Base-by-base conservation (phyloP, 2,329 filamentous ascomycete genomes). In the Chrysoporthe austroafricana region DNA sequence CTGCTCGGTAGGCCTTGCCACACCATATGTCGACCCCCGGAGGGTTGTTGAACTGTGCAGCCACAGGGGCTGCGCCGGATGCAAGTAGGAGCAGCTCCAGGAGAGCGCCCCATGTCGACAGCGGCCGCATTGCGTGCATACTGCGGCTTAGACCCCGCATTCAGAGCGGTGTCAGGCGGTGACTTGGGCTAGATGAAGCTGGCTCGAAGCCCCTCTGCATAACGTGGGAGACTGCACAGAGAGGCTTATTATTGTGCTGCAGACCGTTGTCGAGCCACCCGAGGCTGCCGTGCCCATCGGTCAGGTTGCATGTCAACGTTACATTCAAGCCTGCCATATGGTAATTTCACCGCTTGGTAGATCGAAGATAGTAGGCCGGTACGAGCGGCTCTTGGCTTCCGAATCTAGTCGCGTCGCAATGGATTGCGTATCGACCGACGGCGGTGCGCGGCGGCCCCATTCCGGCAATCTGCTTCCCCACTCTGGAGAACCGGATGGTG, bases 11-110 rank as follows among this genome's bases (percentile, higher is more conserved):
- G 14, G 69, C 69, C 43, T 70, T 70, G 2, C 69, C 68, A 54
- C 68, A 70, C 68, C 68, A 70, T 6, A 70, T 68, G 18, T 70
- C 68, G 13, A 70, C 68, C 5, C 66, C 68, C 5, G 66, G 6
- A 42, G 69, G 69, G n/a, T 68, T 70, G 66, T 68, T 68, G 63
- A 70, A 70, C 48, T 68, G 65, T 21, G 69, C 69, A 21, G 57
- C 50, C 7, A 34, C 50, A 18, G 32, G 43, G 21, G 2, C 21
- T 6, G 43, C 14, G 39, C 50, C 43, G 39, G 18, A 52, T 18
- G 52, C 42, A 18, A 42, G 14, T 34, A 66, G 43, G n/a, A 59
- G 42, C 16, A 69, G 21, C 34, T 32, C 36, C 64, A 64, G 16
- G n/a, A 66, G 56, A 46, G n/a, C 21, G 21, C 56, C 14, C 61